phyloP scores from a whole-genome alignment of 2,329 filamentous ascomycete species.

The Alternaria gansuensis region DNA sequence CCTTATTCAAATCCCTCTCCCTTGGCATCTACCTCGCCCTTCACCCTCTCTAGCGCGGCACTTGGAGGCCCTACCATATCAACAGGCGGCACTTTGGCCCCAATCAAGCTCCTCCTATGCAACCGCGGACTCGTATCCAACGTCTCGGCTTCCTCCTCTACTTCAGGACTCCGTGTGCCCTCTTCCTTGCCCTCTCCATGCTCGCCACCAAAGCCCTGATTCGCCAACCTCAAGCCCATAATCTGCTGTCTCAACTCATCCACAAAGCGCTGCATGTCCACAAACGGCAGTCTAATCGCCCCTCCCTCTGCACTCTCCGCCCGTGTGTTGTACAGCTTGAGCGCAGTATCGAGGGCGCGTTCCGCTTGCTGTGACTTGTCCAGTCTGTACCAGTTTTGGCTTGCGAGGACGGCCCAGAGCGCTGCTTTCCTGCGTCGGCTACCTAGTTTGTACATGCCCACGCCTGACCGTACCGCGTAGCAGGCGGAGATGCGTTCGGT shows the following conservation, averaged over 20 bases:
- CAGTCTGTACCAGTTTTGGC: slow-evolving; percentile 83
- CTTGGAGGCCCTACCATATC: slow-evolving; percentile 43
- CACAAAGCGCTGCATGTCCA: slow-evolving; percentile 69
- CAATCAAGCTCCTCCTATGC: slow-evolving; percentile 58
- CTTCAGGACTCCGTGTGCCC: slow-evolving; percentile 31
- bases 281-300: slow-evolving; percentile 55
- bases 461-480: slow-evolving; percentile 76
- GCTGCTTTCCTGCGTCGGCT: slow-evolving; percentile 83
- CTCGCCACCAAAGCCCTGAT: slow-evolving; percentile 55
- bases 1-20: slow-evolving; percentile 47
- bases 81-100: slow-evolving; percentile 35
- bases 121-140: slow-evolving; percentile 47
- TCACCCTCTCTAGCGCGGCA: slow-evolving; percentile 39
- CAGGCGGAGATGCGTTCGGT: slow-evolving; percentile 87
- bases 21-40: slow-evolving; percentile 35
- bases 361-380: slow-evolving; percentile 81
- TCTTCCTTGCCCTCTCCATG: slow-evolving; percentile 25
- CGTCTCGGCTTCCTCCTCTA: slow-evolving; percentile 51
- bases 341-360: slow-evolving; percentile 76
- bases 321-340: slow-evolving; percentile 61
- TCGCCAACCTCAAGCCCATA: slow-evolving; percentile 52
- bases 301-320: slow-evolving; percentile 30
- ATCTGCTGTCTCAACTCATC: slow-evolving; percentile 72
- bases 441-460: slow-evolving; percentile 73
- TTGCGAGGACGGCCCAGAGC: slow-evolving; percentile 84